These are phyloP conservation scores for Fusarium piperis DNA, from an alignment of 2,329 filamentous ascomycete species.

Conservation along the genomic window DNA sequence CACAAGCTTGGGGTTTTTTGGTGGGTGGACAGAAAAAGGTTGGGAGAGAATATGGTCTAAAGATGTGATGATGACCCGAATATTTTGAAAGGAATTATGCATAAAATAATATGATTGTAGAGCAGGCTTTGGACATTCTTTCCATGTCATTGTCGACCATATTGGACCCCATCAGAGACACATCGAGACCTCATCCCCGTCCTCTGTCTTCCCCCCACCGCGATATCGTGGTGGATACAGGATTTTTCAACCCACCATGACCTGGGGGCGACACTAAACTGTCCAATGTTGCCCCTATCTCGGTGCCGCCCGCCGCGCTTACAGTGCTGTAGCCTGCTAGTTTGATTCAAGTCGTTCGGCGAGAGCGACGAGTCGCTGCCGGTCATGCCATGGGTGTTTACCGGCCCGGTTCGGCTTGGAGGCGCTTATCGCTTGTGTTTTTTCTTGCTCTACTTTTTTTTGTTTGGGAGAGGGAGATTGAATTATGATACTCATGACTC, in stretches of 20 bases:
- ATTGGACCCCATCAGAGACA: background rate
- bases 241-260: constrained; percentile 20
- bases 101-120: background rate
- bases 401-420: constrained; percentile 16
- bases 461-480: background rate
- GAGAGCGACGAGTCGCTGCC: constrained; percentile 15
- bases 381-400: background rate
- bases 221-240: constrained; percentile 27
- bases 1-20: background rate
- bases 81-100: background rate
- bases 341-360: constrained; percentile 3
- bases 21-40: background rate
- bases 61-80: background rate
- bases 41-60: background rate
- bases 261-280: background rate
- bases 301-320: constrained; percentile 15
- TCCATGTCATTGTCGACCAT: background rate
- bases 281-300: constrained; percentile 21
- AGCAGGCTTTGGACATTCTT: background rate
- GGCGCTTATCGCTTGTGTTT: constrained; percentile 23
- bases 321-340: constrained; percentile 1
- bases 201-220: background rate
- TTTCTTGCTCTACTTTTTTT: background rate
- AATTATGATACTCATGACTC: constrained; percentile 1
- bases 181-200: background rate